Percentiles rank a stretch among this genome's conserved stretches.
Evolutionary conservation across 73 alveolate species (phyloP).

Genomic region (Symbiodinium pilosum): DNA sequence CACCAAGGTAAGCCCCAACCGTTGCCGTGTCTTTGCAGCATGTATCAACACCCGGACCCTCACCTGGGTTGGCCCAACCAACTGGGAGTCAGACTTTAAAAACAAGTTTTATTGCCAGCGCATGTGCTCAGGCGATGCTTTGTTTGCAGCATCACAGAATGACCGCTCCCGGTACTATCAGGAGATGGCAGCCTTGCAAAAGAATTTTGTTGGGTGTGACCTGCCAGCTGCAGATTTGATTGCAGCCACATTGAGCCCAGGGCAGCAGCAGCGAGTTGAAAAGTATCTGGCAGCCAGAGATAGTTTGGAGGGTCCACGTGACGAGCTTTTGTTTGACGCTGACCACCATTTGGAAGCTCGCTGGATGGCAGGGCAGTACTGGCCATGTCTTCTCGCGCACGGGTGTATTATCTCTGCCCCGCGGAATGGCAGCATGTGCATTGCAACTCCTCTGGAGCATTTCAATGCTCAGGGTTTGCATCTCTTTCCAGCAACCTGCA

Average conservation of each 20-base stretch:
- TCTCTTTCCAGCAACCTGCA: background rate
- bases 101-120: background rate
- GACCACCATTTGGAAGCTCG: background rate
- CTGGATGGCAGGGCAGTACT: background rate
- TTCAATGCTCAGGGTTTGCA: background rate
- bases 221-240: background rate
- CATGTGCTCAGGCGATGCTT: background rate
- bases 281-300: background rate
- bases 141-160: background rate
- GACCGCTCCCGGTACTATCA: background rate
- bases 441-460: background rate
- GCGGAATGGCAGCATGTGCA: background rate
- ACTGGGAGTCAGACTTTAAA: background rate
- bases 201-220: too few species aligned
- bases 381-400: background rate
- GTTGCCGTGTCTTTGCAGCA: background rate
- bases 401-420: background rate
- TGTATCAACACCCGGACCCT: background rate
- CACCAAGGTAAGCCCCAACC: background rate
- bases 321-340: background rate
- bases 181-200: background rate
- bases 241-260: background rate
- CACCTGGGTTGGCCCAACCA: background rate
- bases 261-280: conserved; percentile 2
- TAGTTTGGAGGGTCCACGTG: background rate